phyloP scores from a whole-genome alignment of 345 rosid species.

The Corymbia maculata region DNA sequence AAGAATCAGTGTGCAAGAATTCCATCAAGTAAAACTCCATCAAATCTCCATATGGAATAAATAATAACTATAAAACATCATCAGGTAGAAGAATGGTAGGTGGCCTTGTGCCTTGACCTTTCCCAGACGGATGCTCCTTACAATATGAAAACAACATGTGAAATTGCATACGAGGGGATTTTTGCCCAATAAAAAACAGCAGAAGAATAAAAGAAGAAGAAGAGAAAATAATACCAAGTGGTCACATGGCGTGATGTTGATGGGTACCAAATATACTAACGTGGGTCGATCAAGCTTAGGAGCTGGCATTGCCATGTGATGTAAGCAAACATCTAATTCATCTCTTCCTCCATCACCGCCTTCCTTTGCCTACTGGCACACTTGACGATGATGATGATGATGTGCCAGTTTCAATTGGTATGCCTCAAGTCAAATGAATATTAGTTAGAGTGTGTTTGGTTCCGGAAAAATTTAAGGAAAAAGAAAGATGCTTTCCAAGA shows the following conservation, averaged over 20 bases:
- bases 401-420: not conserved
- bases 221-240: not conserved
- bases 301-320: not conserved
- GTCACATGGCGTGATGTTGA: not conserved
- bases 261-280: not conserved
- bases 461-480: fast-evolving
- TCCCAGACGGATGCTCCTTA: not conserved
- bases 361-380: not conserved
- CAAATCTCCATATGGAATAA: not conserved
- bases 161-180: not conserved
- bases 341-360: not conserved
- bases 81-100: not conserved
- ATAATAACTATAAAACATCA: not conserved
- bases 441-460: not conserved
- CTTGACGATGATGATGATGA: not conserved
- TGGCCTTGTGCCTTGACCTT: not conserved
- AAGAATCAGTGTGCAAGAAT: not conserved
- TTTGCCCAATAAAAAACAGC: not conserved
- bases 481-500: too few relatives aligned
- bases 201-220: not conserved
- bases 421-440: not conserved
- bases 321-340: not conserved
- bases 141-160: not conserved
- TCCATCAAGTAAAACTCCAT: not conserved
- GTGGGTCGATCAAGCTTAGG: not conserved